Base-by-base conservation (phyloP, 805 yeast species). In the Starmerella roubikii region DNA sequence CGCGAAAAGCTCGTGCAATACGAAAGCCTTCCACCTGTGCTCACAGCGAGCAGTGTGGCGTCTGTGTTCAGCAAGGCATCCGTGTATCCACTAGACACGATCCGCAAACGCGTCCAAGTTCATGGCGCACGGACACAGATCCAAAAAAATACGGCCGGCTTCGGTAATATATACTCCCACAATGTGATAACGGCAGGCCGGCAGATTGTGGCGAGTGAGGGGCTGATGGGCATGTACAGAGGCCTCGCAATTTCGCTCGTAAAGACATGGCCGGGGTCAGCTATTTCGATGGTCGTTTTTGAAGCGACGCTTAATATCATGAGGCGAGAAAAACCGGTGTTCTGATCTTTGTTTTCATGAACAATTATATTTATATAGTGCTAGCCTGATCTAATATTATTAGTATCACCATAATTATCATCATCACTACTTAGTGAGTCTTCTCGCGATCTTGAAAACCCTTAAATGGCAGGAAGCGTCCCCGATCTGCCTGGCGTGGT, bases 401-500 rank as follows among this genome's bases (percentile, higher is more conserved):
- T n/a, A n/a, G n/a, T n/a, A n/a, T n/a, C n/a, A n/a, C n/a, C n/a
- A n/a, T n/a, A n/a, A n/a, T n/a, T n/a, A n/a, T n/a, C n/a, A n/a
- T n/a, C n/a, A n/a, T n/a, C n/a, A n/a, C n/a, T n/a, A n/a, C n/a
- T n/a, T n/a, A n/a, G n/a, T n/a, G n/a, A n/a, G n/a, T n/a, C n/a
- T n/a, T n/a, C n/a, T n/a, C n/a, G n/a, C n/a, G n/a, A n/a, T n/a
- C n/a, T n/a, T n/a, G n/a, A n/a, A n/a, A n/a, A n/a, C n/a, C n/a
- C n/a, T n/a, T n/a, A 8, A 3, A 44, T 44, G 47, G 45, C 47
- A 12, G 45, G 47, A 18, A 40, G 39, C 36, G 76, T 84, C 48
- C 96, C 96, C 3, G 74, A 68, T 31, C 79, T 88, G 26, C 96
- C 96, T 1, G 98, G 98, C 19, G 72, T 71, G 13, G 64, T 68